Base-by-base conservation (phyloP, 2,329 filamentous ascomycete genomes). In the Hypoxylon sp. region DNA sequence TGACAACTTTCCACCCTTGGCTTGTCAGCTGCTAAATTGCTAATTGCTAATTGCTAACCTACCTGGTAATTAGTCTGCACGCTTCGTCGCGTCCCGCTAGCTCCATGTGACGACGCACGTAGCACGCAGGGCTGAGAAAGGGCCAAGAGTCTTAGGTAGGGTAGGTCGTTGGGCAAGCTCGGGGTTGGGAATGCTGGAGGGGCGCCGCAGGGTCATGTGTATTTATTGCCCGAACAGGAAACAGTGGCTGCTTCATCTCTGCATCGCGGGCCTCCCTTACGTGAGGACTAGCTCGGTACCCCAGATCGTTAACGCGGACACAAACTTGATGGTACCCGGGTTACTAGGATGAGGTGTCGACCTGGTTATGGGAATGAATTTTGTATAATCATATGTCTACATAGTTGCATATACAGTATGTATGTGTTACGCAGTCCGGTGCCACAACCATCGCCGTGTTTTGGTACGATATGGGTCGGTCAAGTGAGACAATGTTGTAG, bases 71-170 rank as follows among this genome's bases (percentile, higher is more conserved):
- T 5, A 9, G 9, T 21, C 10, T 13, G 38, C 50, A 51, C 46
- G 38, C 53, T 43, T 62, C 48, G 59, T 63, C 48, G 43, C 58
- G 45, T 36, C 60, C 23, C 36, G 46, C 45, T 58, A 43, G 52
- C 56, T 59, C 34, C 28, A 53, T 62, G 57, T 65, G 56, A 67
- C 52, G 60, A 64, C 36, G 67, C 67, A 49, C 19, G 51, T 53
- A 62, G 63, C 63, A 55, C 64, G 67, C 67, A 67, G 67, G 64
- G 67, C 63, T 69, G 67, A 70, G 51, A 28, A 28, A 30, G 25
- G 23, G 67, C 64, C 67, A 65, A 67, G 67, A 67, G 45, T 17
- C 60, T 67, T 62, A 48, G 65, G 60, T 38, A 48, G 64, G 41
- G 5, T 28, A 28, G 25, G 25, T 28, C 5, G 25, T 23, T 50